Evolutionary conservation across 441 rosid species (phyloP).

Genomic region (Cnidoscolus chayamansa): DNA sequence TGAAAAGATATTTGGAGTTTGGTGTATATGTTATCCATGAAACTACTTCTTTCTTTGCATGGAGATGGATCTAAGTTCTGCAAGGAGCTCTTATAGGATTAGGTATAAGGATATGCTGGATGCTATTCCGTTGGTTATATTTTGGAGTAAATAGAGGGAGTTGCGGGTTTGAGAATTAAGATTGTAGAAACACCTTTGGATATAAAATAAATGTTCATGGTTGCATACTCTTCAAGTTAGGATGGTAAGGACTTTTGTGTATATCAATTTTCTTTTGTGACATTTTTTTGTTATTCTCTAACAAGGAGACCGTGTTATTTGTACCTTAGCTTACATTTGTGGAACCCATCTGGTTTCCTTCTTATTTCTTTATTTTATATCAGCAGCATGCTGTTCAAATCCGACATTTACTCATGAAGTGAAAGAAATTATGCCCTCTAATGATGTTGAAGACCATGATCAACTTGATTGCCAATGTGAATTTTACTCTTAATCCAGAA

Average conservation of each 20-base stretch:
- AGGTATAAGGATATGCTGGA: not conserved
- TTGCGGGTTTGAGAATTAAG: too few relatives aligned
- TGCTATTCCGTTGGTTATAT: not conserved
- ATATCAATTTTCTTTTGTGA: not conserved
- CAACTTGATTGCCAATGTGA: not conserved
- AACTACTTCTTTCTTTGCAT: not conserved
- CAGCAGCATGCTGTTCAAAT: not conserved
- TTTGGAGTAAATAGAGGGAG: not conserved
- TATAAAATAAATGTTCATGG: not conserved
- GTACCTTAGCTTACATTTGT: not conserved
- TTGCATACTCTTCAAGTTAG: not conserved
- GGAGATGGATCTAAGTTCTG: not conserved
- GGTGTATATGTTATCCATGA: not conserved
- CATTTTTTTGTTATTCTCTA: not conserved
- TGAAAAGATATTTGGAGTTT: not conserved
- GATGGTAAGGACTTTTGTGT: not conserved
- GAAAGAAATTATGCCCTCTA: not conserved
- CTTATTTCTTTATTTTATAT: too few relatives aligned
- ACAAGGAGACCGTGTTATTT: not conserved
- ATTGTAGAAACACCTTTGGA: not conserved
- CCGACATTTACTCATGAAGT: not conserved
- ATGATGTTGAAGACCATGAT: not conserved
- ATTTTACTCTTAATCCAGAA: not conserved
- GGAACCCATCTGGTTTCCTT: not conserved
- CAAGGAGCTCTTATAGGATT: not conserved